Base-by-base conservation (phyloP, 306 rosid species). In the Cucumis hystrix region DNA sequence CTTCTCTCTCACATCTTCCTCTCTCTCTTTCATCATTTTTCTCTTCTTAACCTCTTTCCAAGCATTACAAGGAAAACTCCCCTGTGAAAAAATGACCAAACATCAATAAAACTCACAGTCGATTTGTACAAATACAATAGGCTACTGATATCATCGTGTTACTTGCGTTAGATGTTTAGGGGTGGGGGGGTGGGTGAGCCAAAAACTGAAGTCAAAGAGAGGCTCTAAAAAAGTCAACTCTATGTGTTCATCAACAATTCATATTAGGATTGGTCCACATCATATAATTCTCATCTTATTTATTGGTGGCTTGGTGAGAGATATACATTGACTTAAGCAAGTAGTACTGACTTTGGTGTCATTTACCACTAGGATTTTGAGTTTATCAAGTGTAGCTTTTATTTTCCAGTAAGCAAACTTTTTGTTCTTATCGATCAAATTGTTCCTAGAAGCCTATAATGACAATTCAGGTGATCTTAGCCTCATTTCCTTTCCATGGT, bases 321-420 rank as follows among this genome's bases (percentile, higher is more conserved):
- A 71, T 28, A 49, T 71, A 41, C 59, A 47, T 71, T 49, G 76
- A 71, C 76, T 71, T 71, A 49, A 49, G 76, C 23, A 47, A 71
- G 76, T 71, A 71, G 76, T 71, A 71, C 43, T 6, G 74, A 67
- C 72, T 65, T 65, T 65, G 51, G 47, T 37, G 74, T 5, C 74
- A 18, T 67, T 40, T 40, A 67, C 54, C 54, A 40, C 74, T 40
- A 45, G 54, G 54, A 67, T 67, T 39, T 9, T 20, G 54, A 25
- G 33, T 40, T 66, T 18, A 67, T 67, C 49, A 65, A 65, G 7
- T 67, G 35, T 35, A 68, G 54, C 56, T 21, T 68, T 68, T 20
- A 40, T 68, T 68, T 41, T 6, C 37, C n/a, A n/a, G 18, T 61
- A 15, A 16, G 23, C 76, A 51, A 72, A 25, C 76, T 49, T 49